Evolutionary conservation across 257 asterid genomes (phyloP), one percentile per base, ranked within the genome.

Genomic region (Nicotiana tabacum): DNA sequence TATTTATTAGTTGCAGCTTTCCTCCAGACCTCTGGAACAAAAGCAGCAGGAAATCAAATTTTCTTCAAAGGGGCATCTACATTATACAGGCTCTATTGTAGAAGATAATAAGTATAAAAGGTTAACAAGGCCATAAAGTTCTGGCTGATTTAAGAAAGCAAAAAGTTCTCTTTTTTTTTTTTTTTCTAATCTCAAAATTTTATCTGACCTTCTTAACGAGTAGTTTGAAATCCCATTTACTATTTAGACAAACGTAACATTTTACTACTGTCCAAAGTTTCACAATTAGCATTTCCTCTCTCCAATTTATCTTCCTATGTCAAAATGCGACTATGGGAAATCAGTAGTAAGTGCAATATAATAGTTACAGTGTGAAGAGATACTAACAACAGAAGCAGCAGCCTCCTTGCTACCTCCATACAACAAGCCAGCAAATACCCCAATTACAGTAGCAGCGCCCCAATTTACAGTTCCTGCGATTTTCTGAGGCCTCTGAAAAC

Each of bases 381-480:
- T 69, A 88, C 99, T 92, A 87, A 95, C 99, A 88, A 93, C 95
- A 82, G 99, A 96, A 81, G 98, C 97, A 86, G 98, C 89, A 51
- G 98, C 99, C 93, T 93, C 99, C 91, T 92, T 94, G 92, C 99
- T 96, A 78, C 98, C 98, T 60, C 99, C 98, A 85, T 94, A 94
- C 55, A 96, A 82, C 97, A 96, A 85, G 82, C 99, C 99, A 72
- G 98, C 95, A 89, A 96, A 94, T 58, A 96, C 83, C 77, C 97
- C 99, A 84, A 93, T 80, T 7, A 93, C 93, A 61, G 98, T 93
- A 43, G 98, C 97, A 53, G 99, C 86, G 61, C 98, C 99, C 98
- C 97, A 92, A 83, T 92, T 92, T 81, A 88, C 97, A 30, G 94
- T 93, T 70, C 98, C 98, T 43, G 92, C 94, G 88, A 91, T 84